Evolutionary conservation across 2,329 filamentous ascomycete species (phyloP).

Genomic region (Pyrenophora seminiperda): DNA sequence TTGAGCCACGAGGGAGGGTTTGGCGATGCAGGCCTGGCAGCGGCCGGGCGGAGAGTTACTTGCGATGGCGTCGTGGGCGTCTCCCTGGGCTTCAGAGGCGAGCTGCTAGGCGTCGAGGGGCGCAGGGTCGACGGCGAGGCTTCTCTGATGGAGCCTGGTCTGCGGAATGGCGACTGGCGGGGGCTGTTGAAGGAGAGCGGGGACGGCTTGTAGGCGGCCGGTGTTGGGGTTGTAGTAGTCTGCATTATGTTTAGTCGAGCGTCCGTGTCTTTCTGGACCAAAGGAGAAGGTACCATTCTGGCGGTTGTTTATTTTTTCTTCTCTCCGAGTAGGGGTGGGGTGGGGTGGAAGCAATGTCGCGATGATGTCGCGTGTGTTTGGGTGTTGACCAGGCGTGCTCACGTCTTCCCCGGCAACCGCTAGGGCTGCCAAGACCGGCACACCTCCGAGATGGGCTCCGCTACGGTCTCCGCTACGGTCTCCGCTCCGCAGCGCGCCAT

Average conservation of each 20-base stretch:
- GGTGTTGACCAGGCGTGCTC: too few species aligned
- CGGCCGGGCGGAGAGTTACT: conserved; percentile 38
- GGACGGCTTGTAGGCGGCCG: conserved; percentile 46
- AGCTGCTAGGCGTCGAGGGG: conserved; percentile 48
- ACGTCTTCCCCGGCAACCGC: too few species aligned
- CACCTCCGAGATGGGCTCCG: too few species aligned
- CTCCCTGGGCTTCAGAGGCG: conserved; percentile 47
- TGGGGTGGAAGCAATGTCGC: too few species aligned
- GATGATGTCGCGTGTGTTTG: too few species aligned
- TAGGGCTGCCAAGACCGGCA: too few species aligned
- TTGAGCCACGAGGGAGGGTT: conserved; percentile 45
- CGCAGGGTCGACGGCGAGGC: conserved; percentile 49
- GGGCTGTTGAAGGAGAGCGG: conserved; percentile 53
- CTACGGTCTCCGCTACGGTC: too few species aligned
- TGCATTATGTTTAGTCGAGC: conserved; percentile 9
- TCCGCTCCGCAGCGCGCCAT: too few species aligned
- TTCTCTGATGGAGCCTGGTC: conserved; percentile 48
- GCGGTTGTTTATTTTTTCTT: not conserved
- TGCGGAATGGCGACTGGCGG: conserved; percentile 53
- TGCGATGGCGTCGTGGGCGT: conserved; percentile 36
- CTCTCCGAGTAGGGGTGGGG: too few species aligned
- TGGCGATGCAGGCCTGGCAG: conserved; percentile 42
- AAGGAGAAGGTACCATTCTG: conserved; percentile 10
- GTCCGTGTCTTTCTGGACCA: not conserved
- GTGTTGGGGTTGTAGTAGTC: conserved; percentile 44